Conservation (phyloP, 257 asterid species). For the Solanum arcanum region DNA sequence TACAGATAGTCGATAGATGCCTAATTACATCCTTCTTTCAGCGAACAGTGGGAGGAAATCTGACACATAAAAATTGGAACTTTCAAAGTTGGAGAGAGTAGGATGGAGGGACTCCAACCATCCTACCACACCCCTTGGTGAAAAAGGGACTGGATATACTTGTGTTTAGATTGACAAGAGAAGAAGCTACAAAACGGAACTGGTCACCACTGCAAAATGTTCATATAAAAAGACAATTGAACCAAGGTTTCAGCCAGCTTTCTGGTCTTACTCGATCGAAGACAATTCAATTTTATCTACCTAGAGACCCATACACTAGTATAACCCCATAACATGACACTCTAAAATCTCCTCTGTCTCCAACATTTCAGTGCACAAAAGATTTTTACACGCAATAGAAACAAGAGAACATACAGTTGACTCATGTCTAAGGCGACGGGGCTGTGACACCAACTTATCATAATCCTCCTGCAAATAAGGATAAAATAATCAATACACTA, state of each 20-base stretch:
- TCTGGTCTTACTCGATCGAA: neutral
- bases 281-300: neutral
- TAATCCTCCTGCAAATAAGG: slow-evolving; percentile 54
- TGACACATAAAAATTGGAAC: neutral
- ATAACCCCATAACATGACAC: neutral
- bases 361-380: neutral
- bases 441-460: slow-evolving; percentile 63
- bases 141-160: neutral
- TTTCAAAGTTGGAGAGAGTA: neutral
- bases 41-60: neutral
- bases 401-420: slow-evolving; percentile 63
- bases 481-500: neutral
- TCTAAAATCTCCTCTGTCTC: neutral
- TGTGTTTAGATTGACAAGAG: neutral
- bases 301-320: neutral
- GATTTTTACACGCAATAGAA: slow-evolving; percentile 1
- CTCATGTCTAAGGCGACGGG: slow-evolving; percentile 71
- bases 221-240: neutral
- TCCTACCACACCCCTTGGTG: neutral
- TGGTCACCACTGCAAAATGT: neutral
- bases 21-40: neutral
- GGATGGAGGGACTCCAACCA: neutral
- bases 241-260: neutral
- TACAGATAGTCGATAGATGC: neutral
- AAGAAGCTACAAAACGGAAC: neutral